Base-by-base conservation (phyloP, 495 filamentous ascomycete genomes). In the Tuber indicum region DNA sequence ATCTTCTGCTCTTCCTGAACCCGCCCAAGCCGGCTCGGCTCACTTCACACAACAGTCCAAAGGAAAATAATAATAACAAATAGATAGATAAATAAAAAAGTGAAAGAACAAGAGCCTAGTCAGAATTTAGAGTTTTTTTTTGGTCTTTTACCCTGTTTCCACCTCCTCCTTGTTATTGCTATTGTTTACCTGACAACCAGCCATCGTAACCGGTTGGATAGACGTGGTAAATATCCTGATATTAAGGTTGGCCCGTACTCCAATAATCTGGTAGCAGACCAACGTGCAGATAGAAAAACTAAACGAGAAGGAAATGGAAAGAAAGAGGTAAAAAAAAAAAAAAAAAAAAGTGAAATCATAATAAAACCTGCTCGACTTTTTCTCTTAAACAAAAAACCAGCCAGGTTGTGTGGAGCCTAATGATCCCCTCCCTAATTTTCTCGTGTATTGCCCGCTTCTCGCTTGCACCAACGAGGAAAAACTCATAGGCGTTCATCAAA, bases 231-330 rank as follows among this genome's bases (percentile, higher is more conserved):
- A 32, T 32, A 66, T 66, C 58, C 12, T 32, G 32, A 16, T 66
- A 66, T 66, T 66, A 66, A 66, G n/a, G n/a, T 66, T 66, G 58
- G 26, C 26, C 26, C 58, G n/a, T 66, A 66, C 58, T 32, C 58
- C 9, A 43, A 7, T 43, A 32, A 66, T 66, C 32, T n/a, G n/a
- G 26, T 66, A n/a, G 58, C 58, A n/a, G 58, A 32, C 58, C 26
- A 66, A 32, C 26, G 58, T 66, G 23, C n/a, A 26, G 58, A 26
- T 66, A 17, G 26, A 32, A 32, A 10, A 66, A 32, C 26, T 66
- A 66, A 66, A 66, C 58, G 49, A 26, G 49, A n/a, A n/a, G 49
- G 49, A 26, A 58, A 58, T 58, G n/a, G 58, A 32, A 26, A n/a
- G 9, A 17, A 66, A 32, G 32, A 32, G 32, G 32, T 32, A 32